phyloP scores from a whole-genome alignment of 2,329 filamentous ascomycete species.

The Nigrospora osmanthi region DNA sequence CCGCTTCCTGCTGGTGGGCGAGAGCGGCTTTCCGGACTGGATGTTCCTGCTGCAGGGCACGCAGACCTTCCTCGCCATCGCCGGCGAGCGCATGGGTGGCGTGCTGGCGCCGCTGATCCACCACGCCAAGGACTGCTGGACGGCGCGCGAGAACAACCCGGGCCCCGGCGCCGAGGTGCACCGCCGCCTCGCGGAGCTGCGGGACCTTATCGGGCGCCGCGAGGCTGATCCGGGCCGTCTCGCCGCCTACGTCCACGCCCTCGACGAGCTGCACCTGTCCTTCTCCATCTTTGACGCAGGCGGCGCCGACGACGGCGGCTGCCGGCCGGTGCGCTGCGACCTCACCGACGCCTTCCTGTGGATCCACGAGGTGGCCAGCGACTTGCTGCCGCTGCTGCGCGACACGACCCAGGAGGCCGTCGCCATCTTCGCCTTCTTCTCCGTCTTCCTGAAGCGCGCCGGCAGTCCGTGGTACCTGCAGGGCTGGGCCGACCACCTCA shows the following conservation, averaged over 20 bases:
- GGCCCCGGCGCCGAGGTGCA: not conserved
- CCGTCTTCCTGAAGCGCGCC: slow-evolving; percentile 6
- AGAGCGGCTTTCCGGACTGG: slow-evolving; percentile 15
- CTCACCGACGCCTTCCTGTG: slow-evolving; percentile 21
- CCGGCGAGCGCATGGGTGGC: not conserved
- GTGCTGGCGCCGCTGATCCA: slow-evolving; percentile 5
- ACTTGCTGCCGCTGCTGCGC: slow-evolving; percentile 17
- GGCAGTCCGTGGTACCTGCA: slow-evolving; percentile 9
- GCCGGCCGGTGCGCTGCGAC: not conserved
- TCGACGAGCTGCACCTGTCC: slow-evolving; percentile 6
- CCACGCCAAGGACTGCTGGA: slow-evolving; percentile 2
- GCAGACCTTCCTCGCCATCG: slow-evolving; percentile 3
- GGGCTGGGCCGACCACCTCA: slow-evolving; percentile 10
- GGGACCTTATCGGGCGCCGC: not conserved
- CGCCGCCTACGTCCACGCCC: slow-evolving; percentile 1
- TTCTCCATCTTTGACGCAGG: slow-evolving; percentile 1
- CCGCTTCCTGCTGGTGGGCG: slow-evolving; percentile 6
- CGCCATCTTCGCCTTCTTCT: slow-evolving; percentile 22
- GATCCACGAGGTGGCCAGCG: slow-evolving; percentile 18
- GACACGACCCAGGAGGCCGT: slow-evolving; percentile 13
- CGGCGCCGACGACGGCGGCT: not conserved
- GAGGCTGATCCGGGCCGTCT: not conserved
- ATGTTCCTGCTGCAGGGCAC: slow-evolving; percentile 11
- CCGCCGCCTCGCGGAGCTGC: not conserved
- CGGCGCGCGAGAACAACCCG: not conserved